These are phyloP conservation scores for Debaryomyces nepalensis DNA, from an alignment of 1,139 yeast genomes.

Conservation along the genomic window DNA sequence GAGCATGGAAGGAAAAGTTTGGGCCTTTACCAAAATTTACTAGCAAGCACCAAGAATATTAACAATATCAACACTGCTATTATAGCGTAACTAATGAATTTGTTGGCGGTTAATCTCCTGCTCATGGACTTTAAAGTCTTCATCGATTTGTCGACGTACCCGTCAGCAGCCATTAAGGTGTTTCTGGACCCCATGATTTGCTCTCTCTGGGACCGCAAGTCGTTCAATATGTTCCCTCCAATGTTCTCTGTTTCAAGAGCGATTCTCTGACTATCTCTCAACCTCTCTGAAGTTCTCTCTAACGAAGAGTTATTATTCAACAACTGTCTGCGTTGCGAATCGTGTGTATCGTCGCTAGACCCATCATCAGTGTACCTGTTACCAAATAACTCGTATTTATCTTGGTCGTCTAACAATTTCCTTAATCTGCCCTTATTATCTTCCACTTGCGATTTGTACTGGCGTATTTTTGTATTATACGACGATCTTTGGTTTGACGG, in stretches of 20 bases:
- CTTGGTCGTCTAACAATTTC: conserved; percentile 61
- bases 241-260: conserved; percentile 92
- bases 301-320: conserved; percentile 79
- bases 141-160: conserved; percentile 87
- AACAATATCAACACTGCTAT: conserved; percentile 84
- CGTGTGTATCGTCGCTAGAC: conserved; percentile 47
- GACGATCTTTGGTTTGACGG: conserved; percentile 72
- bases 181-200: conserved; percentile 85
- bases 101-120: conserved; percentile 92
- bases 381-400: conserved; percentile 73
- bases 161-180: conserved; percentile 87
- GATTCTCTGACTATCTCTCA: conserved; percentile 84
- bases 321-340: conserved; percentile 81
- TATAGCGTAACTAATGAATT: conserved; percentile 91
- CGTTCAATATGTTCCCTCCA: conserved; percentile 90
- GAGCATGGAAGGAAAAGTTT: too few relatives aligned
- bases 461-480: conserved; percentile 72
- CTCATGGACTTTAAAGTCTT: conserved; percentile 91
- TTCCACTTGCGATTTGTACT: conserved; percentile 65
- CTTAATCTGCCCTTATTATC: conserved; percentile 57
- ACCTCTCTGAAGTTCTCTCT: conserved; percentile 80
- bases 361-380: conserved; percentile 41
- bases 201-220: conserved; percentile 90
- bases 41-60: conserved; percentile 82
- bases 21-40: conserved; percentile 74